A percentile compares a stretch with the other conserved stretches of the same genome.
These are phyloP conservation scores for Calonectria pseudoturangicola DNA, from an alignment of 2,329 filamentous ascomycete species.

Conservation along the genomic window DNA sequence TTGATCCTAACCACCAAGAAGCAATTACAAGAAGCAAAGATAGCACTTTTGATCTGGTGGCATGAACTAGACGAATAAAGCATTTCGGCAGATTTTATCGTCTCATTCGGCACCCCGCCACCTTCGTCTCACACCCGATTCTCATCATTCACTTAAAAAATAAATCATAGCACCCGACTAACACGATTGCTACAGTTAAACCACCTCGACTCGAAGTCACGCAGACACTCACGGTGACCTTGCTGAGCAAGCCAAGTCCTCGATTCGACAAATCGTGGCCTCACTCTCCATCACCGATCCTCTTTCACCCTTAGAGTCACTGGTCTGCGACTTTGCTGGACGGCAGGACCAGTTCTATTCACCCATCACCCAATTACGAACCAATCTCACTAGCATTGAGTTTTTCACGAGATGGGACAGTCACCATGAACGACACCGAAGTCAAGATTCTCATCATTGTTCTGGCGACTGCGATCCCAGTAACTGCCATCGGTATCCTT, in stretches of 20 bases:
- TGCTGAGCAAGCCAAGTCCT: constrained; percentile 34
- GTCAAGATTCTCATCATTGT: constrained; percentile 69
- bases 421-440: constrained; percentile 52
- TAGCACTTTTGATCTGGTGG: background rate
- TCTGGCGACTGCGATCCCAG: constrained; percentile 70
- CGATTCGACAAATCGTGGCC: background rate
- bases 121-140: background rate
- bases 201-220: constrained; percentile 25
- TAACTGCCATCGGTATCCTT: constrained; percentile 60
- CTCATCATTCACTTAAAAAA: constrained; percentile 15
- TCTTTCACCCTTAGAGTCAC: constrained; percentile 35
- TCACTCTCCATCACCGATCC: constrained; percentile 28
- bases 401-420: constrained; percentile 49
- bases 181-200: constrained; percentile 25
- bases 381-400: constrained; percentile 1
- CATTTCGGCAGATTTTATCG: background rate
- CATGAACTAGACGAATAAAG: constrained; percentile 4
- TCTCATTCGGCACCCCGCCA: background rate
- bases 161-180: constrained; percentile 20
- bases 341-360: constrained; percentile 39
- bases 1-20: constrained; percentile 16
- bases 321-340: constrained; percentile 41
- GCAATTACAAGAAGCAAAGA: constrained; percentile 32
- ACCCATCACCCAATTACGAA: constrained; percentile 11
- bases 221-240: constrained; percentile 16